These are phyloP conservation scores for Fusarium anguioides DNA, from an alignment of 2,329 filamentous ascomycete species.

Conservation along the genomic window DNA sequence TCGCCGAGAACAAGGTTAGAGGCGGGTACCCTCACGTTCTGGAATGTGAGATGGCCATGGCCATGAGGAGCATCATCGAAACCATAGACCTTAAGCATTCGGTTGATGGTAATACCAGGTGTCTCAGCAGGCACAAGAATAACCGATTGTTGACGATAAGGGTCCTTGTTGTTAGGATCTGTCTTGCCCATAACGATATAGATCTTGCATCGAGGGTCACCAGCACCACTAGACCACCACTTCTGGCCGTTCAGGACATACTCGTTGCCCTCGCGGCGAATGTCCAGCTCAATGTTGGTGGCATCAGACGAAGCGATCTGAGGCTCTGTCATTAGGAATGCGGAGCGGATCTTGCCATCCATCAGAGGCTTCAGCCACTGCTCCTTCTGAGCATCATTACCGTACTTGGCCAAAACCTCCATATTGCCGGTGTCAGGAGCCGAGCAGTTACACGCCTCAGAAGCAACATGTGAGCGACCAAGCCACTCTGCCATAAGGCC, in stretches of 20 bases:
- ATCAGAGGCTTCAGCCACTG: conserved; percentile 85
- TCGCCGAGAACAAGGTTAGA: conserved; percentile 90
- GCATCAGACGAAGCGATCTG: conserved; percentile 90
- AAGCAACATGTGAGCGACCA: conserved; percentile 84
- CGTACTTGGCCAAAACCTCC: conserved; percentile 94
- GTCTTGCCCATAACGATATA: conserved; percentile 98
- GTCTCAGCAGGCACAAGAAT: conserved; percentile 85
- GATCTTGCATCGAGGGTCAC: conserved; percentile 89
- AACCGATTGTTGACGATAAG: conserved; percentile 93
- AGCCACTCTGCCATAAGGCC: conserved; percentile 97
- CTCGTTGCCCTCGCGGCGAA: conserved; percentile 84
- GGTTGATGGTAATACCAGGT: conserved; percentile 89
- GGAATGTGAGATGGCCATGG: conserved; percentile 91
- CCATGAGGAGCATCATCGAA: conserved; percentile 99
- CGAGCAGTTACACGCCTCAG: conserved; percentile 89
- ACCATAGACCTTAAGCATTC: conserved; percentile 94
- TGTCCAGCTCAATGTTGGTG: conserved; percentile 88
- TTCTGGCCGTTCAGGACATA: conserved; percentile 96
- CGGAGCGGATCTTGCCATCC: conserved; percentile 86
- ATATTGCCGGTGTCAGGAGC: conserved; percentile 96
- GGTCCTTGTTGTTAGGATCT: conserved; percentile 77
- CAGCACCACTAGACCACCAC: conserved; percentile 99
- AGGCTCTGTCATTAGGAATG: conserved; percentile 95
- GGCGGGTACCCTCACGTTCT: conserved; percentile 87
- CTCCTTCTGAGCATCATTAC: conserved; percentile 84